These are phyloP conservation scores for Blastobotrys serpentis DNA, from an alignment of 1,139 yeast genomes.

Conservation along the genomic window DNA sequence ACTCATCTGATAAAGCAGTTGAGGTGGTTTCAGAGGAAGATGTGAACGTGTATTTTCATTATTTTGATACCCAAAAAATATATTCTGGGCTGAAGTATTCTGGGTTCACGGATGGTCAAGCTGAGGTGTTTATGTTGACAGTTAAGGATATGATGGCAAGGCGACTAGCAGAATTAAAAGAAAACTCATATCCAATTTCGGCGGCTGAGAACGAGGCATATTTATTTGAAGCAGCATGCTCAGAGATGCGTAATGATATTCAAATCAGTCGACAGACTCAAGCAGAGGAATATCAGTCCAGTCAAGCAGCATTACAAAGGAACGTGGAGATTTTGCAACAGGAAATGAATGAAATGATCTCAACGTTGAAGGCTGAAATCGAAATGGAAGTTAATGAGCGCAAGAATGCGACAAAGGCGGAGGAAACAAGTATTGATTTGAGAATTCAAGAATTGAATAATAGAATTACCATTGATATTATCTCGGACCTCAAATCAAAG, in stretches of 20 bases:
- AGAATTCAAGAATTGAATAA: slow-evolving; percentile 82
- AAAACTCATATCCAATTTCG: slow-evolving; percentile 59
- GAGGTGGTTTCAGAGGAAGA: slow-evolving; percentile 14
- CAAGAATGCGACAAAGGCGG: slow-evolving; percentile 77
- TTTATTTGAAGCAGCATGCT: slow-evolving; percentile 88
- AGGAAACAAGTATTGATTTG: slow-evolving; percentile 66
- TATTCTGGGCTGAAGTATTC: slow-evolving; percentile 39
- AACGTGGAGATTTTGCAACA: slow-evolving; percentile 71
- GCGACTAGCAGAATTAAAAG: slow-evolving; percentile 55
- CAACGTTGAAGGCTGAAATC: slow-evolving; percentile 67
- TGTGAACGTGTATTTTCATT: slow-evolving; percentile 29
- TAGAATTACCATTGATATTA: slow-evolving; percentile 78
- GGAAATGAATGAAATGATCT: slow-evolving; percentile 69
- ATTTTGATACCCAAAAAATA: slow-evolving; percentile 43
- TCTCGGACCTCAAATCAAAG: slow-evolving; percentile 79
- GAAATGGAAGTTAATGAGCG: slow-evolving; percentile 86
- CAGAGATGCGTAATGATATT: slow-evolving; percentile 79
- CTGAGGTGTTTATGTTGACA: slow-evolving; percentile 41
- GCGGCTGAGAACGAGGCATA: slow-evolving; percentile 86
- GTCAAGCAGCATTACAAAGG: slow-evolving; percentile 68
- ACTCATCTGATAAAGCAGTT: slow-evolving; percentile 7
- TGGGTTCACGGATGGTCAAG: slow-evolving; percentile 43
- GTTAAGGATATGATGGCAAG: slow-evolving; percentile 38
- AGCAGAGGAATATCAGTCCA: slow-evolving; percentile 63
- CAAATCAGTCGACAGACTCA: slow-evolving; percentile 71